These are phyloP conservation scores for Rhodotorula sp. DNA, from an alignment of 1,284 basidiomycete species.

Conservation along the genomic window DNA sequence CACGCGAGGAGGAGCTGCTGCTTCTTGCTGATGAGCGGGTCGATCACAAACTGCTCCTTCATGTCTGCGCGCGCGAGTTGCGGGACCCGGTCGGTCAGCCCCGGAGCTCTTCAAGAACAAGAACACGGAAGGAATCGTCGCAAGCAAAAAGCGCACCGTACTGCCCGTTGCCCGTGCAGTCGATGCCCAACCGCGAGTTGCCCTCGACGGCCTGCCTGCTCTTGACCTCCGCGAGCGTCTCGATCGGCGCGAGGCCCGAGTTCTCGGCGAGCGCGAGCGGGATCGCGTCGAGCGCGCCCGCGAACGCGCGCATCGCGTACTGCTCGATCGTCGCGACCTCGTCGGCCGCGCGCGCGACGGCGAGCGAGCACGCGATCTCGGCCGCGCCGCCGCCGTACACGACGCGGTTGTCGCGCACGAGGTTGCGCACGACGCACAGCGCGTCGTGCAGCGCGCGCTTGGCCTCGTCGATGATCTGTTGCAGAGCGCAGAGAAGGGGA, in stretches of 20 bases:
- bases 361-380: constrained; percentile 91
- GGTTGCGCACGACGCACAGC: constrained; percentile 93
- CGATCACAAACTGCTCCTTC: constrained; percentile 96
- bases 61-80: constrained; percentile 65
- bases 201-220: constrained; percentile 87
- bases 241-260: constrained; percentile 92
- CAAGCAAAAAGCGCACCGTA: constrained; percentile 63
- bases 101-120: background rate
- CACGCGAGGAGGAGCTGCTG: constrained; percentile 98
- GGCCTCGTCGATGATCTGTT: constrained; percentile 94
- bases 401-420: constrained; percentile 92
- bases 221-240: constrained; percentile 92
- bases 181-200: constrained; percentile 84
- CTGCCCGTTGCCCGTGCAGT: constrained; percentile 81
- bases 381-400: constrained; percentile 98
- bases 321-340: constrained; percentile 97
- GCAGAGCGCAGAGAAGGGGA: background rate
- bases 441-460: constrained; percentile 97
- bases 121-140: background rate
- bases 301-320: constrained; percentile 98
- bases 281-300: constrained; percentile 87
- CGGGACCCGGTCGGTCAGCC: no score
- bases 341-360: constrained; percentile 91
- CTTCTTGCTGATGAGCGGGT: constrained; percentile 94
- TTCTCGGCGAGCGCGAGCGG: constrained; percentile 97